Evolutionary conservation across 2,329 filamentous ascomycete species (phyloP).

Genomic region (Sclerotinia borealis): DNA sequence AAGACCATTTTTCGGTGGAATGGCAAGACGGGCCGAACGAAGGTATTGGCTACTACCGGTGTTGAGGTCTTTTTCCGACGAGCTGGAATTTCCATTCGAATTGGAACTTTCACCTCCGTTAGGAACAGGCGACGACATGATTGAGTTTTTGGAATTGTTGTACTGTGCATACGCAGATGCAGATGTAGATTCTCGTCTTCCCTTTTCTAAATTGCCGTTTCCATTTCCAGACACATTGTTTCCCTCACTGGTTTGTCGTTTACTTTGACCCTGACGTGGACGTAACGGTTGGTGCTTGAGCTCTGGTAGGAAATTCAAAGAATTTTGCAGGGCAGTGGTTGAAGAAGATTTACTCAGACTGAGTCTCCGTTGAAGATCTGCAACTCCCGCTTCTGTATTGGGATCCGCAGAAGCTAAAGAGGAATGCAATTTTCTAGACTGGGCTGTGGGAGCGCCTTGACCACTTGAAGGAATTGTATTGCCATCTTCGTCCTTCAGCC

Average conservation of each 20-base stretch:
- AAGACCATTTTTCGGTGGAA: background rate
- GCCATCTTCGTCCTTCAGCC: background rate
- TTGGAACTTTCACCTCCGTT: background rate
- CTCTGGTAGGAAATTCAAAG: slow-evolving; percentile 35
- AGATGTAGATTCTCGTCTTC: background rate
- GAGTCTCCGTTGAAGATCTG: slow-evolving; percentile 10
- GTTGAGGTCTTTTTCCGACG: slow-evolving; percentile 7
- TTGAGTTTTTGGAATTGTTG: slow-evolving; percentile 1
- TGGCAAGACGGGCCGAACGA: slow-evolving; percentile 22
- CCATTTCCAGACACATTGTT: background rate
- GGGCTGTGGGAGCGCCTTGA: background rate
- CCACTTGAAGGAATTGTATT: background rate
- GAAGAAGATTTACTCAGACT: slow-evolving; percentile 22
- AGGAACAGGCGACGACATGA: background rate
- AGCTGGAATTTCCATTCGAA: slow-evolving; percentile 11
- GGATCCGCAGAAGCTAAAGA: slow-evolving; percentile 14
- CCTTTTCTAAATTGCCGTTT: background rate
- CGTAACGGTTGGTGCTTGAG: slow-evolving; percentile 37
- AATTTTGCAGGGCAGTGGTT: slow-evolving; percentile 15
- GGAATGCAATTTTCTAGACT: background rate
- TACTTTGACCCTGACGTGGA: slow-evolving; percentile 28
- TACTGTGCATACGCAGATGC: background rate
- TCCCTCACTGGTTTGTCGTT: slow-evolving; percentile 12
- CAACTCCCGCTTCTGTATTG: slow-evolving; percentile 6
- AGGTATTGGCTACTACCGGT: slow-evolving; percentile 19